Conservation (phyloP, 2,329 filamentous ascomycete species). For the Aspergillus aculeatinus region DNA sequence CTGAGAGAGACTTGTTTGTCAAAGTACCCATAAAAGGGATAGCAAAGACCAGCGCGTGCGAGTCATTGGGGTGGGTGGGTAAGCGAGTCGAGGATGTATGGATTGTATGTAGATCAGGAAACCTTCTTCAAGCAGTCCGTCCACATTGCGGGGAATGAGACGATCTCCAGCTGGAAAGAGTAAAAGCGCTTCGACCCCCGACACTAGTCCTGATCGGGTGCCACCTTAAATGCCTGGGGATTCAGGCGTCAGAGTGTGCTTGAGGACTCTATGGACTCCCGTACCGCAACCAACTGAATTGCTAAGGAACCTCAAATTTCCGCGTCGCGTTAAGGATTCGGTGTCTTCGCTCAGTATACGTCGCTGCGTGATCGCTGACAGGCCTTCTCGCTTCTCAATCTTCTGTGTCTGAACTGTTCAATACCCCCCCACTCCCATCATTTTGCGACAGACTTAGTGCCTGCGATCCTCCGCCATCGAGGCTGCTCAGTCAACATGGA, state of each 20-base stretch:
- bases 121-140: neutral
- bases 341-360: constrained; percentile 16
- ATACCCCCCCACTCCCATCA: constrained; percentile 4
- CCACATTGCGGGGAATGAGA: constrained; percentile 5
- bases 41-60: neutral
- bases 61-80: neutral
- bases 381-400: constrained; percentile 11
- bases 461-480: constrained; percentile 16
- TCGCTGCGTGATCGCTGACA: constrained; percentile 8
- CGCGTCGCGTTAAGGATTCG: constrained; percentile 36
- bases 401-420: constrained; percentile 9
- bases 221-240: constrained; percentile 10
- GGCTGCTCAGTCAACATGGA: constrained; percentile 38
- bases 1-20: neutral
- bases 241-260: constrained; percentile 24
- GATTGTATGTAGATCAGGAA: too few relatives aligned
- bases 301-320: constrained; percentile 34
- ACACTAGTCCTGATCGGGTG: neutral
- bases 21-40: too few relatives aligned
- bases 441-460: constrained; percentile 3
- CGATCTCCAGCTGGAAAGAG: neutral
- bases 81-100: too few relatives aligned
- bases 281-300: constrained; percentile 10
- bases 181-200: neutral
- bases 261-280: constrained; percentile 13